Percentiles rank a stretch among this genome's conserved stretches.
Conservation (phyloP, 768 basidiomycete genomes). For the Galerina marginata region DNA sequence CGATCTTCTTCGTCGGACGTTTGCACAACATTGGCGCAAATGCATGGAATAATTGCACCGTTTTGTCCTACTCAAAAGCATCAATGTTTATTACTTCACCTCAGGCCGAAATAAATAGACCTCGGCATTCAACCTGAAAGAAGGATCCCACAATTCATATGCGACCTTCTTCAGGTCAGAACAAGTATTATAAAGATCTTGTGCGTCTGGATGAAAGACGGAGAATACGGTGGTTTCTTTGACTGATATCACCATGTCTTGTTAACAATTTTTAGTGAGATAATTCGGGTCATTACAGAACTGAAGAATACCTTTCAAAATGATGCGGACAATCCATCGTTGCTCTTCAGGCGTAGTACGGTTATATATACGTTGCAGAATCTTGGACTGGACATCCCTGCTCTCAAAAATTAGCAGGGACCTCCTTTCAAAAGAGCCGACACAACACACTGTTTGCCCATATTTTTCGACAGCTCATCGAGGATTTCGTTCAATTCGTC, state of each 20-base stretch:
- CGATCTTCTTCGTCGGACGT: conserved; percentile 79
- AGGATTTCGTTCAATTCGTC: conserved; percentile 83
- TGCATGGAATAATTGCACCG: conserved; percentile 79
- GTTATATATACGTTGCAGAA: conserved; percentile 80
- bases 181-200: conserved; percentile 94
- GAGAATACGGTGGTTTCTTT: conserved; percentile 93
- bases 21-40: conserved; percentile 98
- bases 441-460: conserved; percentile 71
- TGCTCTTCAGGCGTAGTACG: conserved; percentile 87
- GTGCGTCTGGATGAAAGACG: conserved; percentile 93
- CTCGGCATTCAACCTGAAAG: conserved; percentile 65
- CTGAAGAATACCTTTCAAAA: conserved; percentile 77
- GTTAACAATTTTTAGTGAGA: not conserved
- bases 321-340: conserved; percentile 94
- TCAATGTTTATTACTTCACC: not conserved
- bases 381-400: conserved; percentile 77
- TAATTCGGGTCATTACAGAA: not conserved
- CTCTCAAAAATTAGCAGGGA: conserved; percentile 6
- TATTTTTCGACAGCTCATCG: conserved; percentile 74
- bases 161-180: conserved; percentile 94
- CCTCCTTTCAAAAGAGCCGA: not conserved
- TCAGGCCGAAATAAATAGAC: conserved; percentile 31
- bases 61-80: conserved; percentile 66
- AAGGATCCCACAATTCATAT: conserved; percentile 85
- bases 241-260: conserved; percentile 91